Evolutionary conservation across 768 basidiomycete genomes (phyloP), one percentile per base, ranked within the genome.

Genomic region (Auriculariales sp.): DNA sequence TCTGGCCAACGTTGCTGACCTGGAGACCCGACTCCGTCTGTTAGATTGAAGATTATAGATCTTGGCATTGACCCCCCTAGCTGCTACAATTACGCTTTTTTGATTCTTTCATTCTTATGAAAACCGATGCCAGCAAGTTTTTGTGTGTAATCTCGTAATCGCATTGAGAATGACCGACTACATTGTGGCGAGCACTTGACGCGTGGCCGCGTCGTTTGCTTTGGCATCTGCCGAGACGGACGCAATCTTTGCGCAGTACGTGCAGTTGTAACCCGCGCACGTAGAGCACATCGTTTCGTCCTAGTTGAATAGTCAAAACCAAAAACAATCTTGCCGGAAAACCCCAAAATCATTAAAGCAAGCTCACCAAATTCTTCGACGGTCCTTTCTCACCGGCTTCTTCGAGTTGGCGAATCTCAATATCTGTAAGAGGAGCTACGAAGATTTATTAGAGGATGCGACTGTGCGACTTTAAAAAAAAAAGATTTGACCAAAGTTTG

Each of bases 401-500:
- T 55, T 83, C 81, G 39, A 82, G 75, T 0, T 67, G 66, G n/a
- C 59, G 55, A 34, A 81, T 68, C 45, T 81, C 79, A 2, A 70
- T 65, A 15, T 56, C 54, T 2, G 75, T 71, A 30, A 82, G 68
- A 11, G 59, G 39, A 12, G 39, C 78, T 80, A 55, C 0, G 28
- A 35, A 44, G 15, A 25, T 12, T n/a, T 42, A 9, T 31, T 6
- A 46, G 54, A 11, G 50, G 15, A 15, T 14, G 46, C 10, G 3
- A 25, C 49, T 31, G 28, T 9, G 28, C 39, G 5, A 7, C 35
- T 6, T 12, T 7, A 4, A 7, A 6, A 9, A 44, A 24, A 25
- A 4, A 10, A 22, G 27, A 7, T 70, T 35, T 55, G 4, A 81
- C 80, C 53, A 9, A 88, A 62, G 56, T 87, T 79, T 0, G 76